These are phyloP conservation scores for Clonostachys chloroleuca DNA, from an alignment of 2,329 filamentous ascomycete genomes.

Conservation along the genomic window DNA sequence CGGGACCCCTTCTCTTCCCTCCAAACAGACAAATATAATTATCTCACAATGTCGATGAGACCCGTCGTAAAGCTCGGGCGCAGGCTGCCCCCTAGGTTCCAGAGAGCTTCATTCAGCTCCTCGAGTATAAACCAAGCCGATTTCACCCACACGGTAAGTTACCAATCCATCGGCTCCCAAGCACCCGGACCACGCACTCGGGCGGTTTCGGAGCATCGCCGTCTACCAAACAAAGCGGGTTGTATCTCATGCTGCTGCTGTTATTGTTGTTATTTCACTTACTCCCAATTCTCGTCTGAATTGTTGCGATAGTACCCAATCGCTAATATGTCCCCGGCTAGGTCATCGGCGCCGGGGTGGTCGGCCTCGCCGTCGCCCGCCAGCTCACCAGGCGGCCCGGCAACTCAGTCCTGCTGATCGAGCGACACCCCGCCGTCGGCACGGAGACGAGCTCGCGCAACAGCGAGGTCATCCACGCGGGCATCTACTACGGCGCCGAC, in stretches of 20 bases:
- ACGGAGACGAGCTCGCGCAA: slow-evolving; percentile 88
- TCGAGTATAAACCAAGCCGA: slow-evolving; percentile 25
- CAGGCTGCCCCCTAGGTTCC: neutral
- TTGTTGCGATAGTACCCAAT: neutral
- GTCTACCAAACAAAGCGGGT: too few relatives aligned
- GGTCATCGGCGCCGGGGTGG: slow-evolving; percentile 58
- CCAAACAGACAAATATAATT: too few relatives aligned
- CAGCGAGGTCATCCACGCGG: slow-evolving; percentile 94
- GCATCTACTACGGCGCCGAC: slow-evolving; percentile 77
- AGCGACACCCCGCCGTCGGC: slow-evolving; percentile 71
- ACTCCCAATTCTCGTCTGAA: slow-evolving; percentile 1
- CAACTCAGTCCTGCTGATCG: slow-evolving; percentile 70
- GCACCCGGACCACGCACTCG: neutral
- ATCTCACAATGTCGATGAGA: too few relatives aligned
- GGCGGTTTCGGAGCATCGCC: neutral
- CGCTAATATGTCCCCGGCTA: slow-evolving; percentile 11
- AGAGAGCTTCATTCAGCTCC: slow-evolving; percentile 24
- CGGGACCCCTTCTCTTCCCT: too few relatives aligned
- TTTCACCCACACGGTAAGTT: slow-evolving; percentile 39
- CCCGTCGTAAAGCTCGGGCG: neutral
- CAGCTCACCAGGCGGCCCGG: slow-evolving; percentile 61
- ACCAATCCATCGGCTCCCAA: neutral
- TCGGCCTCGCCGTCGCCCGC: slow-evolving; percentile 77
- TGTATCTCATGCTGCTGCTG: neutral
- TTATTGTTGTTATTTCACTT: neutral